A percentile compares a stretch with the other conserved stretches of the same genome.
phyloP scores from a whole-genome alignment of 306 rosid genomes.

The Comarum palustre region DNA sequence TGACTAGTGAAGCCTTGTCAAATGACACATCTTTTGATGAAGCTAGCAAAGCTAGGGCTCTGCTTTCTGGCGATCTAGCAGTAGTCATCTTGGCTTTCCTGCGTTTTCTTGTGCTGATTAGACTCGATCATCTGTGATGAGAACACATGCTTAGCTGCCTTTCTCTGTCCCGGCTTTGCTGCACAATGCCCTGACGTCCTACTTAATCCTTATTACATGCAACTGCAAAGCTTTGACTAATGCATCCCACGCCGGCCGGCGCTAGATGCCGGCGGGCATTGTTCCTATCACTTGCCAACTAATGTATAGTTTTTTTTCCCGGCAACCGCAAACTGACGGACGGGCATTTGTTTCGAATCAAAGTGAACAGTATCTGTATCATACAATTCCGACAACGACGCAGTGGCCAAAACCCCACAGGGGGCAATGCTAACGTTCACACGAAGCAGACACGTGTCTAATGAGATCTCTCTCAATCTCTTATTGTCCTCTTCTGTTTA shows the following conservation, averaged over 20 bases:
- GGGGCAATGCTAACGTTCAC: neutral
- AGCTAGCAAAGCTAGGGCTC: neutral
- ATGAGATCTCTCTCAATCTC: too few species aligned
- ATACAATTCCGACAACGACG: neutral
- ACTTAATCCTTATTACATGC: too few species aligned
- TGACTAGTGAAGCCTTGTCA: slow-evolving; percentile 2
- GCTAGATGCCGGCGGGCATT: too few species aligned
- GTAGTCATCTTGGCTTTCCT: slow-evolving; percentile 9
- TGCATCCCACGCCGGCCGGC: neutral
- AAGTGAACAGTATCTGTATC: neutral
- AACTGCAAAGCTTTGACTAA: neutral
- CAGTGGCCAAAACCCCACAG: neutral
- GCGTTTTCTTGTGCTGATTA: slow-evolving; percentile 36
- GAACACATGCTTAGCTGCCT: neutral
- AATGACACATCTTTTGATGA: slow-evolving; percentile 43
- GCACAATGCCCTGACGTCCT: neutral
- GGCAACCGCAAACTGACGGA: neutral
- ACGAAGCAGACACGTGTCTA: neutral
- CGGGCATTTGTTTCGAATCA: neutral
- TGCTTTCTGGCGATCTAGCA: neutral
- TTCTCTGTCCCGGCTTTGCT: neutral
- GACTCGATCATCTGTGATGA: slow-evolving; percentile 24
- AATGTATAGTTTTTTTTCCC: neutral
- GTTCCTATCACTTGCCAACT: too few species aligned
- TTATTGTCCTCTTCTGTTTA: neutral